phyloP scores from a whole-genome alignment of 2,329 filamentous ascomycete species.

The Albophoma yamanashiensis region DNA sequence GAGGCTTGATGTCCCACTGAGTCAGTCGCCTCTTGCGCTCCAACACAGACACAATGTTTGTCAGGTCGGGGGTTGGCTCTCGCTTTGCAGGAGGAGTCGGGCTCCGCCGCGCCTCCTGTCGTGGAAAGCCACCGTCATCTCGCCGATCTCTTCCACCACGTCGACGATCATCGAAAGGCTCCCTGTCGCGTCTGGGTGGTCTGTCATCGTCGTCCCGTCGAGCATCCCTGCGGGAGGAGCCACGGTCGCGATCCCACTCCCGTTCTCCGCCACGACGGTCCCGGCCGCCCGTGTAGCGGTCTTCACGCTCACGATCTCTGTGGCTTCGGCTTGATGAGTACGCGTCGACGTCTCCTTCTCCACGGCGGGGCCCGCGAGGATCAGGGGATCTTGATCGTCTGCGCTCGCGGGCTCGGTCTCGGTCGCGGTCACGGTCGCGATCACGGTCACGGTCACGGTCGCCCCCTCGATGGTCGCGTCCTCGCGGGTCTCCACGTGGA shows the following conservation, averaged over 20 bases:
- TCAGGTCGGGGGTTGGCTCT: conserved; percentile 92
- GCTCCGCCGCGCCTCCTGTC: conserved; percentile 55
- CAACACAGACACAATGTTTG: conserved; percentile 69
- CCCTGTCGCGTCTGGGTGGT: conserved; percentile 46
- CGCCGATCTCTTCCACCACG: conserved; percentile 37
- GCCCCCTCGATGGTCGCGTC: conserved; percentile 45
- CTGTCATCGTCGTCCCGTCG: conserved; percentile 56
- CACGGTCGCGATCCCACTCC: conserved; percentile 66
- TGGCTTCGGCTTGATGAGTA: conserved; percentile 92
- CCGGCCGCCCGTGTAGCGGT: conserved; percentile 64
- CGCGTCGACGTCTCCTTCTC: conserved; percentile 70
- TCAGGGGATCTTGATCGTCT: conserved; percentile 83
- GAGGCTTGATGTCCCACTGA: conserved; percentile 99
- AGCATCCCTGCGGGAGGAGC: conserved; percentile 46
- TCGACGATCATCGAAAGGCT: conserved; percentile 38
- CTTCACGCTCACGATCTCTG: conserved; percentile 86
- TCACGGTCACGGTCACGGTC: conserved; percentile 32
- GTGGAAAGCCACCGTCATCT: conserved; percentile 24
- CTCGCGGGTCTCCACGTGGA: conserved; percentile 19
- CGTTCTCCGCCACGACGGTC: conserved; percentile 57
- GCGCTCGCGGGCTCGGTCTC: conserved; percentile 41
- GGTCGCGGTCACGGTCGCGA: conserved; percentile 19
- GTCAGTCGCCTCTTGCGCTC: conserved; percentile 87
- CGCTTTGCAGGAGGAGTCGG: conserved; percentile 77
- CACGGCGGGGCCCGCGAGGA: conserved; percentile 55